Conservation (phyloP, 2,329 filamentous ascomycete species). For the Cladophialophora yegresii region DNA sequence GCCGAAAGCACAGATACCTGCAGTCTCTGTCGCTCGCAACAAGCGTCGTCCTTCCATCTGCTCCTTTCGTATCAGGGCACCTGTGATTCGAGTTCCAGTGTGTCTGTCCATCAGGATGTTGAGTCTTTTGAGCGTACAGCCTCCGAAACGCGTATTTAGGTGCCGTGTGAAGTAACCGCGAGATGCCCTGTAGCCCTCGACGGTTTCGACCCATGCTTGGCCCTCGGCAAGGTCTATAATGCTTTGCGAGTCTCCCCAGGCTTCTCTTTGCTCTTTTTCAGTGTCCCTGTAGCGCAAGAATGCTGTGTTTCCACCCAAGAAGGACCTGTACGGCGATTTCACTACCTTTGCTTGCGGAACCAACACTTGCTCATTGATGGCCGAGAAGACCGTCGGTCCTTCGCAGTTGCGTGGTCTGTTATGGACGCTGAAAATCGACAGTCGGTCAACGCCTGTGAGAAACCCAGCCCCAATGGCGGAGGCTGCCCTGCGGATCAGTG, state of each 20-base stretch:
- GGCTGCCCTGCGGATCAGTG: too few relatives aligned
- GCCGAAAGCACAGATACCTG: too few relatives aligned
- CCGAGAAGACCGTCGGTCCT: neutral
- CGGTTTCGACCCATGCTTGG: constrained; percentile 2
- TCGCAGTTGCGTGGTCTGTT: neutral
- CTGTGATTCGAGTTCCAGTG: too few relatives aligned
- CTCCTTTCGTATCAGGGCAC: too few relatives aligned
- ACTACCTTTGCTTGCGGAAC: neutral
- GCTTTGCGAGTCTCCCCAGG: neutral
- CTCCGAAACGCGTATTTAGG: neutral
- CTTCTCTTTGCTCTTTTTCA: neutral
- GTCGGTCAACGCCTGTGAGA: neutral
- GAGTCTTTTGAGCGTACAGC: neutral
- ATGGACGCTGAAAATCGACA: neutral
- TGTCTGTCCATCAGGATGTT: neutral
- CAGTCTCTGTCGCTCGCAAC: too few relatives aligned
- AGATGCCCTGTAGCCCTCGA: neutral
- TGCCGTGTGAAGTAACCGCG: neutral
- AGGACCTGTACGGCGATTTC: neutral
- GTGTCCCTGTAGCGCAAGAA: neutral
- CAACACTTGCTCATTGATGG: constrained; percentile 5
- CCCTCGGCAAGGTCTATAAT: neutral
- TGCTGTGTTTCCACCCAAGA: neutral
- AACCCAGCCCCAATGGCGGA: neutral
- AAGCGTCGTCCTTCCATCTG: too few relatives aligned